phyloP scores from a whole-genome alignment of 106 monocot species.

The Apostasia shenzhenica region DNA sequence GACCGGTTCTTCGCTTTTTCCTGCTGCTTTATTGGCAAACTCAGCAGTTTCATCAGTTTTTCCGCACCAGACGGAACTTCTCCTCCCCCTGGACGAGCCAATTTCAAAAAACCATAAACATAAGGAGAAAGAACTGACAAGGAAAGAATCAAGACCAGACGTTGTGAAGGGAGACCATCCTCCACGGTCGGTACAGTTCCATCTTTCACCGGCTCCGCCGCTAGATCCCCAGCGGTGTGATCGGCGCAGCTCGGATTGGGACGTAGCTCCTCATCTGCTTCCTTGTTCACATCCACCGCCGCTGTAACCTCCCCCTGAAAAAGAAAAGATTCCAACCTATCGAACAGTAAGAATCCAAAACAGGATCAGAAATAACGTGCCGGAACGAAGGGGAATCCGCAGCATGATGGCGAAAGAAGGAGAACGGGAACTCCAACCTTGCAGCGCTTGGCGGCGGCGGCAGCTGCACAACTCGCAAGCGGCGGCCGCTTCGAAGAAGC shows the following conservation, averaged over 20 bases:
- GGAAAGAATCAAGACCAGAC: constrained; percentile 3
- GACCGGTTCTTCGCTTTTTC: constrained; percentile 4
- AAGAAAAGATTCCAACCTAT: neutral
- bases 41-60: constrained; percentile 7
- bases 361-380: constrained; percentile 4
- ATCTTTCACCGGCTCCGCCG: constrained; percentile 2
- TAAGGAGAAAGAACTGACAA: neutral
- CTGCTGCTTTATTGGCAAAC: constrained; percentile 6
- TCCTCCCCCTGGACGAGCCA: constrained; percentile 4
- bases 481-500: constrained; percentile 18
- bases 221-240: neutral
- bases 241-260: neutral
- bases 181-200: neutral
- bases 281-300: neutral
- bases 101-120: neutral
- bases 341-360: constrained; percentile 8
- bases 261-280: constrained; percentile 1
- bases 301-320: constrained; percentile 12
- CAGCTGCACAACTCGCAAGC: constrained; percentile 3
- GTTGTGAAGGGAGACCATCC: constrained; percentile 2
- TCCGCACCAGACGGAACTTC: constrained; percentile 12
- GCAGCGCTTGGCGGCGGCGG: constrained; percentile 23
- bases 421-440: constrained; percentile 29
- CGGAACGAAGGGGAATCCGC: neutral
- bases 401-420: neutral